Conservation (phyloP, 2,329 filamentous ascomycete genomes). For the Thermothelomyces thermophilus region DNA sequence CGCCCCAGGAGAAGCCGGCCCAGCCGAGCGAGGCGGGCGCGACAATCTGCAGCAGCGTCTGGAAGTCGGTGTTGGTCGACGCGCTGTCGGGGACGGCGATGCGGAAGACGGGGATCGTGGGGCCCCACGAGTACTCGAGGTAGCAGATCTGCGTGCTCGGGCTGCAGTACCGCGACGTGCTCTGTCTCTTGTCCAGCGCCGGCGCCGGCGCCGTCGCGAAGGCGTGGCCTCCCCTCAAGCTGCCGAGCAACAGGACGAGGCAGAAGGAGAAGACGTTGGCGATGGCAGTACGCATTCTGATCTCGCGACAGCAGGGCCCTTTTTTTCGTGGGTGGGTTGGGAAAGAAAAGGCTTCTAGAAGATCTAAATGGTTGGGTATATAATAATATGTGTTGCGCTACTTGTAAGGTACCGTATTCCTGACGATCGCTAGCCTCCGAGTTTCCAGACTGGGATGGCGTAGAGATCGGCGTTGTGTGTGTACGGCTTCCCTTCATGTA, state of each 20-base stretch:
- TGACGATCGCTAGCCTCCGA: neutral
- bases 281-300: neutral
- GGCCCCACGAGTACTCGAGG: constrained; percentile 17
- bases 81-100: constrained; percentile 28
- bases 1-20: constrained; percentile 35
- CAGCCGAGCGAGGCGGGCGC: constrained; percentile 31
- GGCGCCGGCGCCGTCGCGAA: too few relatives aligned
- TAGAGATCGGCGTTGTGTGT: neutral
- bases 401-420: neutral
- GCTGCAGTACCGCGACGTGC: constrained; percentile 14
- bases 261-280: neutral
- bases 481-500: neutral
- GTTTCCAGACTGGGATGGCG: neutral
- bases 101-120: constrained; percentile 21
- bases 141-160: constrained; percentile 19
- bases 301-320: too few relatives aligned
- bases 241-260: neutral
- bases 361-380: neutral
- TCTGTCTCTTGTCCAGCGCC: constrained; percentile 6
- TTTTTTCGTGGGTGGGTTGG: too few relatives aligned
- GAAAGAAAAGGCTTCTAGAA: neutral
- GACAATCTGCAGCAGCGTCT: constrained; percentile 33
- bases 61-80: constrained; percentile 23
- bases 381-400: neutral
- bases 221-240: neutral